These are phyloP conservation scores for Stemphylium lycopersici DNA, from an alignment of 2,329 filamentous ascomycete species.

Conservation along the genomic window DNA sequence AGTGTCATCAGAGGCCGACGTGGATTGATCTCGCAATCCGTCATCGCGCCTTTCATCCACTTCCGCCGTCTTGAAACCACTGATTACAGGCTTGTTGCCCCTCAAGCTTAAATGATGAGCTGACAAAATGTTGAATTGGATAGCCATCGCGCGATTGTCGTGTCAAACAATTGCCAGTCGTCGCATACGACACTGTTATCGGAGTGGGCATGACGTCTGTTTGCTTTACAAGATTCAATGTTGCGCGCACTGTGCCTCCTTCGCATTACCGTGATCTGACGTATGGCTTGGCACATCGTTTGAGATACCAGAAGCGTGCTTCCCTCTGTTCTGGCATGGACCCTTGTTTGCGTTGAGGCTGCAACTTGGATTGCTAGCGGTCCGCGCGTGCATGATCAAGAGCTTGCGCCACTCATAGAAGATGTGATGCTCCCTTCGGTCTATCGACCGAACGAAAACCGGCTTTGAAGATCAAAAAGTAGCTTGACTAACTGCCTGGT, in stretches of 20 bases:
- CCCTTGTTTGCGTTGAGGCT: constrained; percentile 1
- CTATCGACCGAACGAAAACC: too few relatives aligned
- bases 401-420: too few relatives aligned
- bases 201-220: neutral
- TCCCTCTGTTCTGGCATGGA: neutral
- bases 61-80: neutral
- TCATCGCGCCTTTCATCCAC: neutral
- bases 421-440: too few relatives aligned
- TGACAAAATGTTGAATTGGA: constrained; percentile 2
- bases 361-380: neutral
- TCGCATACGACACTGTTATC: too few relatives aligned
- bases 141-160: neutral
- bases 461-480: too few relatives aligned
- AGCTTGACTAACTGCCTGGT: too few relatives aligned
- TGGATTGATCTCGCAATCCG: neutral
- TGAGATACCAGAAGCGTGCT: neutral
- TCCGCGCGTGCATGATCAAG: neutral
- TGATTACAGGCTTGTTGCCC: neutral
- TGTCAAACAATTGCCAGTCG: too few relatives aligned
- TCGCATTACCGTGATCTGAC: constrained; percentile 12
- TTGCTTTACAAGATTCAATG: neutral
- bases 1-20: neutral
- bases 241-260: constrained; percentile 1
- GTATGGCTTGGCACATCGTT: constrained; percentile 12
- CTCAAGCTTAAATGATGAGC: neutral